Evolutionary conservation across 805 yeast species (phyloP).

Genomic region (Candida patagonica): DNA sequence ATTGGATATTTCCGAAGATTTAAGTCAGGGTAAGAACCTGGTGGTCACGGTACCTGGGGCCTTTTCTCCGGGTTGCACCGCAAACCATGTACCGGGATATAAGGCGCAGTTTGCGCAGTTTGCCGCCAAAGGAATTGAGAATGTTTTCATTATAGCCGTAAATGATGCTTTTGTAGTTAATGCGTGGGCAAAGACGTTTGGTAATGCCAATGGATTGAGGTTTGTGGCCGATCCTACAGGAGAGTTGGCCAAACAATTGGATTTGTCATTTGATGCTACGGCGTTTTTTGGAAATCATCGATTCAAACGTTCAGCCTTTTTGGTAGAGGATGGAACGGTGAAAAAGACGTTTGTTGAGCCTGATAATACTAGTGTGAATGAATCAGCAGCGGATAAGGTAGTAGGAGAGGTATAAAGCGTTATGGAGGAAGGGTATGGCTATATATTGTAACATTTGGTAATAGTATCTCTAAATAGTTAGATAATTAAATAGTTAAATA

Average conservation of each 20-base stretch:
- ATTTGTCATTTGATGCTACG: constrained; percentile 64
- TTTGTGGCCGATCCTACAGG: constrained; percentile 77
- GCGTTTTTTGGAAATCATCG: constrained; percentile 69
- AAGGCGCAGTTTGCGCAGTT: constrained; percentile 43
- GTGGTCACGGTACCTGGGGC: constrained; percentile 68
- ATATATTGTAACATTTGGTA: too few relatives aligned
- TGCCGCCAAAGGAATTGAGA: constrained; percentile 53
- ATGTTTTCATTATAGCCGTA: constrained; percentile 62
- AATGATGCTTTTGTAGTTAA: constrained; percentile 80
- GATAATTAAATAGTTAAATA: too few relatives aligned
- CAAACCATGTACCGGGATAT: constrained; percentile 68
- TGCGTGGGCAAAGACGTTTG: constrained; percentile 55
- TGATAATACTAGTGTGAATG: constrained; percentile 61
- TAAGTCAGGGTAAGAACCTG: constrained; percentile 38
- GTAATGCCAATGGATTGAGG: constrained; percentile 31
- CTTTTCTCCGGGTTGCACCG: constrained; percentile 71
- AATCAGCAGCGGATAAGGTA: constrained; percentile 22
- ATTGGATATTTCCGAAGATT: constrained; percentile 43
- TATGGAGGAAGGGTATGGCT: background rate
- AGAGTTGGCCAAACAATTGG: constrained; percentile 57
- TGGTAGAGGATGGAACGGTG: constrained; percentile 70
- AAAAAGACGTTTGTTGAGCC: constrained; percentile 64
- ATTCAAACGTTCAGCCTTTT: constrained; percentile 64
- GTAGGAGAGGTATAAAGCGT: too few relatives aligned
- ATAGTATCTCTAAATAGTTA: too few relatives aligned